Evolutionary conservation across 2,329 filamentous ascomycete species (phyloP).

Genomic region (Apiospora koreana): DNA sequence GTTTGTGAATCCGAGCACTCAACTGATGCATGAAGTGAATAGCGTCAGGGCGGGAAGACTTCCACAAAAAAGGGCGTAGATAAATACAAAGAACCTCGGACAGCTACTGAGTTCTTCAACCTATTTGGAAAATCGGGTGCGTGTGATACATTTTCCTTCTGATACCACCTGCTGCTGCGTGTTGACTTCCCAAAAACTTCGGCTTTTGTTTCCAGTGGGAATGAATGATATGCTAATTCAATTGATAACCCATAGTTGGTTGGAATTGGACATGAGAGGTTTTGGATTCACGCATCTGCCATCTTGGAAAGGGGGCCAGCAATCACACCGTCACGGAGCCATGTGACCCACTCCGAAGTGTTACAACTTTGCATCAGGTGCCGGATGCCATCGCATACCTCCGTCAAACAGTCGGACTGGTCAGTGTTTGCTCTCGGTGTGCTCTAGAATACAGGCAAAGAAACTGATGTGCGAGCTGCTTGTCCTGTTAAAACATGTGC

Average conservation of each 20-base stretch:
- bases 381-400: not conserved
- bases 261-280: no score
- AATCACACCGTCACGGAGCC: not conserved
- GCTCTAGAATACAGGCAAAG: not conserved
- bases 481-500: not conserved
- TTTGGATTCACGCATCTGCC: not conserved
- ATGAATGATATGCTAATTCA: no score
- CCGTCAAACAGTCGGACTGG: not conserved
- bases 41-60: not conserved
- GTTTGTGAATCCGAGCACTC: not conserved
- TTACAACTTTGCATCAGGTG: not conserved
- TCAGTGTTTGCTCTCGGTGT: not conserved
- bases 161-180: not conserved
- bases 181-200: not conserved
- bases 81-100: not conserved
- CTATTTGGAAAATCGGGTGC: not conserved
- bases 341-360: not conserved
- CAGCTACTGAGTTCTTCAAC: not conserved
- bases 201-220: not conserved
- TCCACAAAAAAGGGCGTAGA: not conserved
- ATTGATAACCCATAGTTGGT: no score
- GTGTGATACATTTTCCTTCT: not conserved
- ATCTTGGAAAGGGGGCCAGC: not conserved
- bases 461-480: not conserved
- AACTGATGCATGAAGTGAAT: not conserved